These are phyloP conservation scores for Triticum monococcum DNA, from an alignment of 176 grass and related monocot species.

Conservation along the genomic window DNA sequence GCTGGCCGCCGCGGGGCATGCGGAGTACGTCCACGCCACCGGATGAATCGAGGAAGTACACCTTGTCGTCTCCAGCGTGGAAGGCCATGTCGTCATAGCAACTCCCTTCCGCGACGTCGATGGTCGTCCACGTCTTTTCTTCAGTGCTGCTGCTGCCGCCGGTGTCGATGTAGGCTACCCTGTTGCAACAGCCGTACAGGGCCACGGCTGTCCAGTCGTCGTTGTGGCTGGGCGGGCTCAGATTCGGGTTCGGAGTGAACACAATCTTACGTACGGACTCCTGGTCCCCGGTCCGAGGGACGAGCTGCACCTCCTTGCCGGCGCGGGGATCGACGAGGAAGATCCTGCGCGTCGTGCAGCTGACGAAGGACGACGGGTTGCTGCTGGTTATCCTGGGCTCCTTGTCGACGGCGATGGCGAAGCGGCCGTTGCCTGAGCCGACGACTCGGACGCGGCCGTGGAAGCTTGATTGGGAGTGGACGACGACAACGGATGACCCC, in stretches of 20 bases:
- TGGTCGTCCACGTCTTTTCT: neutral
- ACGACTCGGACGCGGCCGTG: neutral
- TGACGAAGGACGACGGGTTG: too few relatives aligned
- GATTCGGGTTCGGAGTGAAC: neutral
- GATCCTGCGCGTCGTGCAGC: too few relatives aligned
- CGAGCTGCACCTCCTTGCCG: neutral
- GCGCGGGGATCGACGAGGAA: neutral
- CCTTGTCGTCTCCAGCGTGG: neutral
- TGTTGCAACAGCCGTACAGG: neutral
- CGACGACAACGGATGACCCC: neutral
- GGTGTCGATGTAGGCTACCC: neutral
- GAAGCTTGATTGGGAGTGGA: too few relatives aligned
- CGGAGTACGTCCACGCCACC: neutral
- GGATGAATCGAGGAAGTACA: neutral
- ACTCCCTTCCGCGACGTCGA: neutral
- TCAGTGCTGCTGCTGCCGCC: neutral
- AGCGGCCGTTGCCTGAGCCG: neutral
- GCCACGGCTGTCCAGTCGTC: neutral
- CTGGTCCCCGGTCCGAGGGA: too few relatives aligned
- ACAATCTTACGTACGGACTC: too few relatives aligned
- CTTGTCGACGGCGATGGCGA: neutral
- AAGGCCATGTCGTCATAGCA: constrained; percentile 2
- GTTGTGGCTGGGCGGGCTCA: neutral
- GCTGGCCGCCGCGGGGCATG: neutral
- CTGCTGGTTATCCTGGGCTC: too few relatives aligned